Base-by-base conservation (phyloP, 148 eudicot genomes). In the Fagopyrum esculentum region DNA sequence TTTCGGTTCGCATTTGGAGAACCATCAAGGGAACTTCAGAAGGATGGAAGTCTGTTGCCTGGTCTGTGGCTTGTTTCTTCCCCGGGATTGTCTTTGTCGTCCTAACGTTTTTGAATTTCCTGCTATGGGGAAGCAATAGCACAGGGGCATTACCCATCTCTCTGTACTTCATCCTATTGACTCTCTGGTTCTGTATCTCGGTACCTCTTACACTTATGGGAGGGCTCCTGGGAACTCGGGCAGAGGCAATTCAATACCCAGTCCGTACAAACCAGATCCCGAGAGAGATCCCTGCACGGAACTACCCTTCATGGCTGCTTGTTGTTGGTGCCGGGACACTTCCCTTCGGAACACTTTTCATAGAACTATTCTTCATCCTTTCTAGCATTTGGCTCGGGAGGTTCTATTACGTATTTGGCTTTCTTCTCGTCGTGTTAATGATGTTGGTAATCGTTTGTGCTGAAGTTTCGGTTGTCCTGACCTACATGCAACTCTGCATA, bases 401-500 rank as follows among this genome's bases (percentile, higher is more conserved):
- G 75, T 82, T 89, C 81, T 89, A 87, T 61, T 85, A 87, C 54
- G 90, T 84, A 10, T 89, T 85, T 51, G 93, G 93, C 2, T 87
- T 85, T 79, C 72, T 89, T 45, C 81, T 87, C 17, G 81, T 89
- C 45, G 89, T 84, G 6, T 85, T 87, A 22, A 17, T 78, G 30
- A 69, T 87, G 75, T 75, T 89, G 74, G 87, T 85, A 29, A 59
- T 77, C 2, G 89, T 89, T 16, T 87, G 87, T 69, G 89, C 86
- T 17, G 89, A 89, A 73, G 90, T 89, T 5, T 89, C 90, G 16
- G 81, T 89, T 43, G 89, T 89, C 71, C 81, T 87, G 7, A 87
- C 93, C 30, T 89, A 89, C 86, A 87, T 85, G 90, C 90, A 87
- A 80, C 87, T 89, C 5, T 86, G 93, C 52, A 85, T 87, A 22